phyloP scores from a whole-genome alignment of 202 grass and related monocot species.

The Saccharum hybrid region DNA sequence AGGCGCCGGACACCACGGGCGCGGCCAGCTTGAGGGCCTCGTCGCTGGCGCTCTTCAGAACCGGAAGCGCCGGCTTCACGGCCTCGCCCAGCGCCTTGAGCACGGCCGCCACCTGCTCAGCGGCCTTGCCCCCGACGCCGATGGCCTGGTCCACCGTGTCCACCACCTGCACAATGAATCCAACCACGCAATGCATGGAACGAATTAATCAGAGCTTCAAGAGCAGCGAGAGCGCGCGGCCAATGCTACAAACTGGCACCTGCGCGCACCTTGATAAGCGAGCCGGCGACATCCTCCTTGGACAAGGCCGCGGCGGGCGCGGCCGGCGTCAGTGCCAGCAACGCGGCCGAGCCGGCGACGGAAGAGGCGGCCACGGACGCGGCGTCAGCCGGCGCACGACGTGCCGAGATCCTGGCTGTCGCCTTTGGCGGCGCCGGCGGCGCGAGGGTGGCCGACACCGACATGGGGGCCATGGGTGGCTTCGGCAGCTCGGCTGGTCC shows the following conservation, averaged over 20 bases:
- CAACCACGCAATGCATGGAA: not conserved
- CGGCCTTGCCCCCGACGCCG: constrained; percentile 53
- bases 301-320: constrained; percentile 63
- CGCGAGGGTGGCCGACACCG: constrained; percentile 49
- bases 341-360: constrained; percentile 32
- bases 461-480: constrained; percentile 57
- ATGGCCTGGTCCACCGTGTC: constrained; percentile 69
- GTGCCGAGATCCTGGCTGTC: constrained; percentile 33
- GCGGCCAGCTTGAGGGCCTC: constrained; percentile 79
- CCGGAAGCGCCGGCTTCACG: constrained; percentile 73
- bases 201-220: not conserved
- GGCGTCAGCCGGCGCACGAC: constrained; percentile 31
- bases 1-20: constrained; percentile 66
- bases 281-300: constrained; percentile 75
- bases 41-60: constrained; percentile 67
- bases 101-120: constrained; percentile 49
- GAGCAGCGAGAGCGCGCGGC: not conserved
- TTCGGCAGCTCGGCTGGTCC: constrained; percentile 37
- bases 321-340: constrained; percentile 42
- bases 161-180: constrained; percentile 49
- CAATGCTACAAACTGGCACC: not conserved
- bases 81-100: constrained; percentile 62
- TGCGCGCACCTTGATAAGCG: constrained; percentile 64
- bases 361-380: constrained; percentile 25
- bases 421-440: constrained; percentile 31